Conservation (phyloP, 2,329 filamentous ascomycete species). For the Nemania sp. region DNA sequence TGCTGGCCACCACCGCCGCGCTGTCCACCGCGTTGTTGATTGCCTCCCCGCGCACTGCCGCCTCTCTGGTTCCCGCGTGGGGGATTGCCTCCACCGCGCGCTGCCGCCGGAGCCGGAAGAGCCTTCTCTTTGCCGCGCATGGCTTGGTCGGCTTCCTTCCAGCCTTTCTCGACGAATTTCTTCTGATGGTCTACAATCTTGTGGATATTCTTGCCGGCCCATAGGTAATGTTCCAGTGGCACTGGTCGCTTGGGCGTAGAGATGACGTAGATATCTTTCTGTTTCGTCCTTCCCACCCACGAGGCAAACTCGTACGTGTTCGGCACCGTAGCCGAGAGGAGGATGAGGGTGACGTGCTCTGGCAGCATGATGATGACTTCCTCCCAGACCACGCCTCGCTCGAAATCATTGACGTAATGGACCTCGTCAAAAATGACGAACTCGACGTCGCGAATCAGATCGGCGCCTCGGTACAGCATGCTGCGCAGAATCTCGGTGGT, state of each 20-base stretch:
- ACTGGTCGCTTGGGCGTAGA: conserved; percentile 95
- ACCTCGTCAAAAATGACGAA: conserved; percentile 99
- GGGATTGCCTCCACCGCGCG: conserved; percentile 53
- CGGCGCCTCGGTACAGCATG: conserved; percentile 96
- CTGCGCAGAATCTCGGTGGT: conserved; percentile 97
- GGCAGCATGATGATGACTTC: conserved; percentile 99
- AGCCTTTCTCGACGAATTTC: conserved; percentile 86
- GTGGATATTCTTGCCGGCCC: conserved; percentile 89
- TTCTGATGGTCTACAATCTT: conserved; percentile 96
- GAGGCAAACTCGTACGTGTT: conserved; percentile 98
- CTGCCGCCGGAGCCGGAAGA: conserved; percentile 43
- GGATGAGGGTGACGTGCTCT: conserved; percentile 92
- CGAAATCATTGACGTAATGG: conserved; percentile 95
- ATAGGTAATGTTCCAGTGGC: conserved; percentile 92
- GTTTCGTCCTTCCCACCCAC: conserved; percentile 97
- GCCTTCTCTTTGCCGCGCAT: conserved; percentile 79
- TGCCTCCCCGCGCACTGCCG: conserved; percentile 51
- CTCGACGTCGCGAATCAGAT: conserved; percentile 94
- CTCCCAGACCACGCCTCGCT: conserved; percentile 97
- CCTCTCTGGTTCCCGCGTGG: conserved; percentile 55
- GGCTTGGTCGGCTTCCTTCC: conserved; percentile 88
- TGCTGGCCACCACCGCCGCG: conserved; percentile 56
- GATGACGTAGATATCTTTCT: conserved; percentile 98
- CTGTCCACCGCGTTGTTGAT: conserved; percentile 52
- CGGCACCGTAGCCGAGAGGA: conserved; percentile 93